Evolutionary conservation across 192 early-diverging fungal species (phyloP).

Genomic region (Podila horticola): DNA sequence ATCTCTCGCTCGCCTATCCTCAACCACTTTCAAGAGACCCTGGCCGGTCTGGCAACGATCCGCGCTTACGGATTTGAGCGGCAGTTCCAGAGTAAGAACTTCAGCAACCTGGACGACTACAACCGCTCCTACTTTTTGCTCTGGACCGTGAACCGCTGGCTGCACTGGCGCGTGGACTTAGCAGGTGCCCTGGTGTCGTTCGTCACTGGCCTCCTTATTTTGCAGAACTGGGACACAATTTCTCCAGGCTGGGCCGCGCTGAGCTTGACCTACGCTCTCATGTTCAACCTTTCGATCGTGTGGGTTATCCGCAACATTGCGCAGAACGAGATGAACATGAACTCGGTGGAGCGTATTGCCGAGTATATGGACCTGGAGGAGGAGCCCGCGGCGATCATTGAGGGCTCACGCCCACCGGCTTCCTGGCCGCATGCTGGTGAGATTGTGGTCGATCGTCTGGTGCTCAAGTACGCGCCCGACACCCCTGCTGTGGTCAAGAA

Average conservation of each 20-base stretch:
- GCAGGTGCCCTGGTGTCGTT: constrained; percentile 80
- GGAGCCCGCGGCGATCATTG: constrained; percentile 71
- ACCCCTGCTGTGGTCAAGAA: constrained; percentile 73
- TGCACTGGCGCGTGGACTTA: constrained; percentile 85
- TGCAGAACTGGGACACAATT: constrained; percentile 58
- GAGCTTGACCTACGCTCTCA: constrained; percentile 83
- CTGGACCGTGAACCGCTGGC: constrained; percentile 90
- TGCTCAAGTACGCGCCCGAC: constrained; percentile 79
- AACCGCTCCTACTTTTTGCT: constrained; percentile 88
- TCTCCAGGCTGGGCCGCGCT: constrained; percentile 91
- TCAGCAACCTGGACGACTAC: constrained; percentile 73
- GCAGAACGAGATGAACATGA: constrained; percentile 88
- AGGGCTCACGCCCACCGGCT: constrained; percentile 52
- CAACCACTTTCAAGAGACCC: constrained; percentile 84
- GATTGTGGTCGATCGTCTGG: constrained; percentile 73
- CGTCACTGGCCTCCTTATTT: constrained; percentile 72
- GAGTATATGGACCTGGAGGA: constrained; percentile 88
- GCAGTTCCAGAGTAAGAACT: constrained; percentile 69
- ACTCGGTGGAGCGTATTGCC: constrained; percentile 85
- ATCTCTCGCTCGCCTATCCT: constrained; percentile 80
- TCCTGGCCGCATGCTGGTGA: constrained; percentile 75
- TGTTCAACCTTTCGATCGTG: constrained; percentile 81
- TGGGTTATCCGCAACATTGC: constrained; percentile 87
- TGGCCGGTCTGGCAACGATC: constrained; percentile 80
- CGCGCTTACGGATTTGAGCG: constrained; percentile 83